These are phyloP conservation scores for Acacia confusa DNA, from an alignment of 306 rosid species.

Conservation along the genomic window DNA sequence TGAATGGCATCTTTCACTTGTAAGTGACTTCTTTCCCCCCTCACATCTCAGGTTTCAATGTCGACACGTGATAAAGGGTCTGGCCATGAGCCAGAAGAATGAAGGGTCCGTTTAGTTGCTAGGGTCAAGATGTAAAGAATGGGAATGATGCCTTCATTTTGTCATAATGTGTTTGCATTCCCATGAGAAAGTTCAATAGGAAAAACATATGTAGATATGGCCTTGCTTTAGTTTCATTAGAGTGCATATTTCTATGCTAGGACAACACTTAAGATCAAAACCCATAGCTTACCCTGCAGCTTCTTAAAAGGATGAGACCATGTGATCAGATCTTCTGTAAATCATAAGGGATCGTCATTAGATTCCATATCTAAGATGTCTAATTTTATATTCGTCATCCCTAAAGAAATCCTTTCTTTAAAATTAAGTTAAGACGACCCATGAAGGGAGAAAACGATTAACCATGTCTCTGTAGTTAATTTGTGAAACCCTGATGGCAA, in stretches of 20 bases:
- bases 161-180: background rate
- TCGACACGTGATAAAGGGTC: slow-evolving; percentile 84
- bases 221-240: slow-evolving; percentile 18
- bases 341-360: background rate
- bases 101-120: slow-evolving; percentile 16
- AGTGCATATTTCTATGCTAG: slow-evolving; percentile 8
- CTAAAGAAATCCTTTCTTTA: background rate
- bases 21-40: slow-evolving; percentile 18
- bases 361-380: background rate
- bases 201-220: slow-evolving; percentile 27
- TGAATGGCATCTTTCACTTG: background rate
- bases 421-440: background rate
- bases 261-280: slow-evolving; percentile 17
- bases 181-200: background rate
- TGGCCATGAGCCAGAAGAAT: slow-evolving; percentile 68
- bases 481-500: no score
- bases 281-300: background rate
- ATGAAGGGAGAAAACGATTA: background rate
- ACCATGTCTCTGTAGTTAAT: background rate
- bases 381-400: no score
- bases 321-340: background rate
- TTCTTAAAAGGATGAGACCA: background rate
- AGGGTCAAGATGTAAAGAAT: background rate
- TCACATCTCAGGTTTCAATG: slow-evolving; percentile 84
- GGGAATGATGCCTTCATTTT: background rate